Conservation (phyloP, 2,329 filamentous ascomycete genomes). For the Monosporascus sp. region DNA sequence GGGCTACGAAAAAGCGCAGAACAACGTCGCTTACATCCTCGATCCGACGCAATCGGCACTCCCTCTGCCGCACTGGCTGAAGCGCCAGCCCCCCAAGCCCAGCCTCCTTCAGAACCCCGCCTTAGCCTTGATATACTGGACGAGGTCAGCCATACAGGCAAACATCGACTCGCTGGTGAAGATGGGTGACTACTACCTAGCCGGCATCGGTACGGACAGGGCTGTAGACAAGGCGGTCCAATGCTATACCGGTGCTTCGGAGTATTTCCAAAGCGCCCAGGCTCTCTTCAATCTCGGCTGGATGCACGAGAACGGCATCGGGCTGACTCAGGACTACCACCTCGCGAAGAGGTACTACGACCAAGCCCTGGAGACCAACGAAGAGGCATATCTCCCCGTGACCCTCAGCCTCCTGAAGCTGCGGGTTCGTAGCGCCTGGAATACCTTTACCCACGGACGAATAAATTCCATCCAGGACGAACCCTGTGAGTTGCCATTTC, state of each 20-base stretch:
- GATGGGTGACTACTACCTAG: constrained; percentile 96
- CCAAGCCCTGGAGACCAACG: constrained; percentile 81
- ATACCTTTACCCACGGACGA: constrained; percentile 81
- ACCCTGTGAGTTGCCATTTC: constrained; percentile 54
- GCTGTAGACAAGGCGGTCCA: constrained; percentile 83
- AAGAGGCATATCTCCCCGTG: constrained; percentile 90
- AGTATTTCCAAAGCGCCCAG: constrained; percentile 87
- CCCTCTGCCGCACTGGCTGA: constrained; percentile 48
- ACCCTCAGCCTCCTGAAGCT: constrained; percentile 83
- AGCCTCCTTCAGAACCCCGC: constrained; percentile 45
- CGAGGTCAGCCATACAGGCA: constrained; percentile 82
- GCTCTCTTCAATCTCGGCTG: constrained; percentile 96
- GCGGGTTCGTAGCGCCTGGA: constrained; percentile 84
- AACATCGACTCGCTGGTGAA: constrained; percentile 95
- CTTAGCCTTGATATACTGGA: constrained; percentile 88
- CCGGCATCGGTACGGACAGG: constrained; percentile 65
- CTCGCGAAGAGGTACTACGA: constrained; percentile 96
- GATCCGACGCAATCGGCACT: constrained; percentile 65
- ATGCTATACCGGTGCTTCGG: constrained; percentile 88
- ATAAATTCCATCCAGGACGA: constrained; percentile 92
- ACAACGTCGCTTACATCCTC: constrained; percentile 82
- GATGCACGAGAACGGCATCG: constrained; percentile 98
- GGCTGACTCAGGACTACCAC: constrained; percentile 91
- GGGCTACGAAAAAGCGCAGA: constrained; percentile 83
- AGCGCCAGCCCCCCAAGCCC: constrained; percentile 33